Base-by-base conservation (phyloP, 2,329 filamentous ascomycete species). In the Fusarium sp. region DNA sequence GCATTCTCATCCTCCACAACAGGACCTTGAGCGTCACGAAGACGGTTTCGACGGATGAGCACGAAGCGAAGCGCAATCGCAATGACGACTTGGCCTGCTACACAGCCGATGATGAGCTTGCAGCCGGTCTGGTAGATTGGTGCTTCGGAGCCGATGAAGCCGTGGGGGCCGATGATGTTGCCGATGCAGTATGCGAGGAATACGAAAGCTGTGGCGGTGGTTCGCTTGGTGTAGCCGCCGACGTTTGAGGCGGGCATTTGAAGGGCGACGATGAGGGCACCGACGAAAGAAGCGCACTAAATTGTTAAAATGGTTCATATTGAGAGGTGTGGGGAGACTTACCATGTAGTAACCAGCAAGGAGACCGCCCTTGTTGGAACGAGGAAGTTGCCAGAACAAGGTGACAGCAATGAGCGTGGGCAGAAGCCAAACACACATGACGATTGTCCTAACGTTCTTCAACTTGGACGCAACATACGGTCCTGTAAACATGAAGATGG, bases 41-140 rank as follows among this genome's bases (percentile, higher is more conserved):
- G 52, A 37, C 58, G 67, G 60, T 77, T 77, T 21, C 76, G 73
- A 6, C 75, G 76, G 48, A 77, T 77, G 10, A 77, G 67, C 5
- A 77, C 54, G 27, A 60, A 72, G 1, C 76, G 76, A 4, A 77
- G 69, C 4, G 31, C 25, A 14, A 75, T 45, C 4, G 76, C 75
- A 10, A 77, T 51, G 18, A 41, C 37, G 4, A 66, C 74, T 25
- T 77, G 76, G 3, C 66, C 75, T 3, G 73, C 74, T 16, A 65
- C 69, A 54, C 76, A 77, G 10, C 75, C 76, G 11, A 77, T 74
- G 25, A 77, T 77, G 31, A 76, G 59, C 59, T 84, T 87, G 69
- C 85, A 87, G 5, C 87, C 88, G 0, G 87, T 89, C 42, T 82
- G 78, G 55, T 89, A 89, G 5, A 83, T 79, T 1, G 86, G 86